These are phyloP conservation scores for Lentinula sp. DNA, from an alignment of 768 basidiomycete species.

Conservation along the genomic window DNA sequence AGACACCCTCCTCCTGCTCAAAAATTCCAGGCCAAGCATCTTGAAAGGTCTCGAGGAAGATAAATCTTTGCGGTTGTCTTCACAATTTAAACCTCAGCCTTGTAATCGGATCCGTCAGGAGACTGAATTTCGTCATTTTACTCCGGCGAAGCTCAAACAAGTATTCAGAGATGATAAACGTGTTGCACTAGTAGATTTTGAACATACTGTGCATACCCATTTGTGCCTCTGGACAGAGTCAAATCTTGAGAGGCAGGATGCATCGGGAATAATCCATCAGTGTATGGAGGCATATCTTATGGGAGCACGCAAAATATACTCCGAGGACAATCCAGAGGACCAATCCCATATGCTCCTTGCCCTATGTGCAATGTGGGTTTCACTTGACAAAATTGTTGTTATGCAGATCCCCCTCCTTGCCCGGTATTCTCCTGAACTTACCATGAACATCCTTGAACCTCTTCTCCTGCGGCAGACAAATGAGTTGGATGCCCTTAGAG, in stretches of 20 bases:
- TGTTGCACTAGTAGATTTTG: constrained; percentile 29
- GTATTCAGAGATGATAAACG: constrained; percentile 8
- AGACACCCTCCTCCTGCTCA: constrained; percentile 29
- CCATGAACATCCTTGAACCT: constrained; percentile 27
- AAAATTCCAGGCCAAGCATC: constrained; percentile 21
- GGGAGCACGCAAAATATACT: constrained; percentile 20
- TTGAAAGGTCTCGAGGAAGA: constrained; percentile 8
- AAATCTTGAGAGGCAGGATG: constrained; percentile 8
- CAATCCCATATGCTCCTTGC: constrained; percentile 39
- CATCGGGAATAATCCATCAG: constrained; percentile 17
- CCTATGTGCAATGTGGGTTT: constrained; percentile 42
- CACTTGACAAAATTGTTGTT: constrained; percentile 32
- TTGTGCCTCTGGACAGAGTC: constrained; percentile 26
- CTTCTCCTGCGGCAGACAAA: constrained; percentile 31
- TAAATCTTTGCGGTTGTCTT: background rate
- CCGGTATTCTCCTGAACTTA: constrained; percentile 41
- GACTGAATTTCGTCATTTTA: constrained; percentile 7
- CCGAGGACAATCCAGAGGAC: constrained; percentile 26
- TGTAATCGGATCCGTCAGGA: constrained; percentile 13
- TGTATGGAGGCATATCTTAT: constrained; percentile 20
- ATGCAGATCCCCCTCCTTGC: constrained; percentile 28
- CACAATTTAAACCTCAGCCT: constrained; percentile 13
- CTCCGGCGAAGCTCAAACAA: background rate
- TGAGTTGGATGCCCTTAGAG: constrained; percentile 20
- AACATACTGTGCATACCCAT: constrained; percentile 20